These are phyloP conservation scores for Colletotrichum ledebouriae DNA, from an alignment of 2,329 filamentous ascomycete species.

Conservation along the genomic window DNA sequence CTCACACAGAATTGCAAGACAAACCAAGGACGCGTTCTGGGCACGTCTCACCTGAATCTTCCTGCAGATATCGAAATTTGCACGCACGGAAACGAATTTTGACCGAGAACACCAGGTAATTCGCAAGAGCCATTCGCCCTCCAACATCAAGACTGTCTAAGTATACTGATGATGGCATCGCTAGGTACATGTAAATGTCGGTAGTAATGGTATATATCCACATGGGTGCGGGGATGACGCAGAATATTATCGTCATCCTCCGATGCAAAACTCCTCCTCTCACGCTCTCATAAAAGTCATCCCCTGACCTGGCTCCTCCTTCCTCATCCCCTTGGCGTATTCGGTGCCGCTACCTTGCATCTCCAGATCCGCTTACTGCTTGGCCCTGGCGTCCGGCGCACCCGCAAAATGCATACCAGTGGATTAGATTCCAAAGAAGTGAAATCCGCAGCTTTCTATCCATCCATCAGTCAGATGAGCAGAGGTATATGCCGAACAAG, in stretches of 20 bases:
- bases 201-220: conserved; percentile 42
- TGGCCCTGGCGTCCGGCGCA: conserved; percentile 39
- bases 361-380: conserved; percentile 24
- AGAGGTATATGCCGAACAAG: conserved; percentile 9
- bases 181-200: conserved; percentile 42
- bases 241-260: conserved; percentile 42
- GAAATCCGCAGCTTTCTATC: conserved; percentile 3
- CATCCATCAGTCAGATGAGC: background rate
- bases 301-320: conserved; percentile 1
- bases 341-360: background rate
- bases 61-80: background rate
- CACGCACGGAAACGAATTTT: background rate
- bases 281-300: background rate
- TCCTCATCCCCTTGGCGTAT: conserved; percentile 18
- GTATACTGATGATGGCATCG: conserved; percentile 41
- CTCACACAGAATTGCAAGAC: background rate
- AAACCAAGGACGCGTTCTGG: background rate
- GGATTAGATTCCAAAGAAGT: conserved; percentile 30
- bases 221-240: conserved; percentile 39
- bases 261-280: conserved; percentile 30
- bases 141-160: conserved; percentile 37
- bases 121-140: conserved; percentile 34
- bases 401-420: conserved; percentile 30
- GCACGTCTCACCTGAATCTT: conserved; percentile 21
- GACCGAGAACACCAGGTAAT: conserved; percentile 26